A percentile compares a stretch with the other conserved stretches of the same genome.
phyloP scores from a whole-genome alignment of 305 asterid genomes.

The Rubia tinctorum region DNA sequence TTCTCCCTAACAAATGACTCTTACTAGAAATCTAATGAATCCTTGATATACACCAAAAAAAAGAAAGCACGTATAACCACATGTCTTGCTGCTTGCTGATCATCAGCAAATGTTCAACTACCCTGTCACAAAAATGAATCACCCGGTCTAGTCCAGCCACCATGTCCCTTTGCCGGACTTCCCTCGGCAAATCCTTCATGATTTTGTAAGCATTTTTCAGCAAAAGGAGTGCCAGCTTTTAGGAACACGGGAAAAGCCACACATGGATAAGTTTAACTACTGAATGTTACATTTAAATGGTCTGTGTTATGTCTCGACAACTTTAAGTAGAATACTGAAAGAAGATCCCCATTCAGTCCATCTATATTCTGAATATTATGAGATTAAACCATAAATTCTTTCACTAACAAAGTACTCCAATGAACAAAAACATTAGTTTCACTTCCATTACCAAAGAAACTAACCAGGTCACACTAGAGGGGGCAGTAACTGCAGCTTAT shows the following conservation, averaged over 20 bases:
- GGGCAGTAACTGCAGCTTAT: background rate
- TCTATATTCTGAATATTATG: background rate
- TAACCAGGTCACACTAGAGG: background rate
- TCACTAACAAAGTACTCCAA: background rate
- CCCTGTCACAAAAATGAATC: too few relatives aligned
- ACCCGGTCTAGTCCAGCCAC: too few relatives aligned
- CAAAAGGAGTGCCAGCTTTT: too few relatives aligned
- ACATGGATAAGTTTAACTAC: too few relatives aligned
- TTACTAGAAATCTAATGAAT: background rate
- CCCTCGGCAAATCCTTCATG: too few relatives aligned
- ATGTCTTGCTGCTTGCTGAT: too few relatives aligned
- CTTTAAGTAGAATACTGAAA: background rate
- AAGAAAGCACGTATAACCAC: too few relatives aligned
- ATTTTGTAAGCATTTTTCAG: too few relatives aligned
- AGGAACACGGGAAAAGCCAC: too few relatives aligned
- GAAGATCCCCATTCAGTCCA: background rate
- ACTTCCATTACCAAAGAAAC: background rate
- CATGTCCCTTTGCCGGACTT: too few relatives aligned
- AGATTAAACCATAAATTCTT: background rate
- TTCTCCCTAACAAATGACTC: background rate
- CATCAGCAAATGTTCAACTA: too few relatives aligned
- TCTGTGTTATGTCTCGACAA: background rate
- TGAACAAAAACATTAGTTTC: background rate
- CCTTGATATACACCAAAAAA: background rate
- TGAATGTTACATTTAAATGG: background rate